phyloP scores from a whole-genome alignment of 352 stramenopile genomes.

The Globisporangium sylvaticum region DNA sequence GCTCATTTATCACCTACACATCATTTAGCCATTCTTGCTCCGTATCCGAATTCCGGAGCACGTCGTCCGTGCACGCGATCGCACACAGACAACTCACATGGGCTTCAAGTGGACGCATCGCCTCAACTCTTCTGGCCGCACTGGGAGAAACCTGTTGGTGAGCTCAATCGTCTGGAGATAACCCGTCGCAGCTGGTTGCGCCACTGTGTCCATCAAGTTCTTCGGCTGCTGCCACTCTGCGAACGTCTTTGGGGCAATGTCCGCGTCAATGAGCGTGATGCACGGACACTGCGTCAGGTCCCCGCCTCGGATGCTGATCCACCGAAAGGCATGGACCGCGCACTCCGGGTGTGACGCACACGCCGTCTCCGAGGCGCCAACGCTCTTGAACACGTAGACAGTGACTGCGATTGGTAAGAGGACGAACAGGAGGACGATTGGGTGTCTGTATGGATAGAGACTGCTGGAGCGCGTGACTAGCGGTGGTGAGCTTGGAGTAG shows the following conservation, averaged over 20 bases:
- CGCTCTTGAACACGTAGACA: not conserved
- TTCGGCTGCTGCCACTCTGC: constrained; percentile 19
- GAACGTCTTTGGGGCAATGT: constrained; percentile 15
- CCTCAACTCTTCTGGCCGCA: constrained; percentile 18
- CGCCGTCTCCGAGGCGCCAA: not conserved
- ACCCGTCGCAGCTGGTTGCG: constrained; percentile 19
- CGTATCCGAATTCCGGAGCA: not conserved
- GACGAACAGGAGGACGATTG: not conserved
- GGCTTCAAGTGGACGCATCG: constrained; percentile 23
- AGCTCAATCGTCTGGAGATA: constrained; percentile 27
- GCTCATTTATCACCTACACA: no score
- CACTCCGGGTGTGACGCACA: constrained; percentile 13
- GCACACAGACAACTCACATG: constrained; percentile 18
- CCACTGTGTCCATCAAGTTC: constrained; percentile 16
- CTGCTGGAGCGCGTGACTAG: not conserved
- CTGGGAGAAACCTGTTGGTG: constrained; percentile 22
- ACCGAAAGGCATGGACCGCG: constrained; percentile 8
- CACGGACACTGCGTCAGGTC: constrained; percentile 26
- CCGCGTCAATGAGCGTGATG: constrained; percentile 23
- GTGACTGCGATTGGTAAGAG: not conserved
- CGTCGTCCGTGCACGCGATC: not conserved
- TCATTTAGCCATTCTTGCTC: no score
- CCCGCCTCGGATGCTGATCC: not conserved
- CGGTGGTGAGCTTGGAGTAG: no score
- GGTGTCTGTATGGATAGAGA: constrained; percentile 12